Conservation (phyloP, 164 flowering plant genomes). For the Chloranthus sessilifolius region DNA sequence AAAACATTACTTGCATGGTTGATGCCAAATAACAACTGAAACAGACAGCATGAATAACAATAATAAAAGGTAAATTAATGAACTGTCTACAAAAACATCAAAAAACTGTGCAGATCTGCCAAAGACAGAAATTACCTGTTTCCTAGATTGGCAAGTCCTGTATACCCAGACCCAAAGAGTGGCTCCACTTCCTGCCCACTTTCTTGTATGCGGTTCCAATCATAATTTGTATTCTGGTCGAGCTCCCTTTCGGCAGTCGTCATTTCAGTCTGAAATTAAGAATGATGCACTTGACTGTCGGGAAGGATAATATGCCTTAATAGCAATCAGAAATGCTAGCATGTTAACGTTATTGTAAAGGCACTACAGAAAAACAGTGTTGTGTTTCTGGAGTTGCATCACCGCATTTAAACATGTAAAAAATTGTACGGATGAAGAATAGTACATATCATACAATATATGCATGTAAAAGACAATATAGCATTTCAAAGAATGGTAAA, state of each 20-base stretch:
- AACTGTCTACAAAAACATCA: constrained; percentile 3
- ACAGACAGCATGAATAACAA: constrained; percentile 9
- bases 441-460: no score
- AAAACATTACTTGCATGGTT: constrained; percentile 86
- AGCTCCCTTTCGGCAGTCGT: constrained; percentile 99
- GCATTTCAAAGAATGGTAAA: no score
- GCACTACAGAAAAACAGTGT: no score
- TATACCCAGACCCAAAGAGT: constrained; percentile 93
- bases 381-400: no score
- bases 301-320: background rate
- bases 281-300: constrained; percentile 9
- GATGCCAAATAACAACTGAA: constrained; percentile 95
- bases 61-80: constrained; percentile 2
- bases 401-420: no score
- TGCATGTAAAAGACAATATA: no score
- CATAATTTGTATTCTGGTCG: constrained; percentile 94
- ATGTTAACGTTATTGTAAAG: no score
- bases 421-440: no score
- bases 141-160: constrained; percentile 95
- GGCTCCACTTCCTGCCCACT: constrained; percentile 88
- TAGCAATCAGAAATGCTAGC: no score
- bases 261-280: constrained; percentile 80
- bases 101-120: background rate
- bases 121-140: constrained; percentile 59
- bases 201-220: constrained; percentile 99